A percentile compares a stretch with the other conserved stretches of the same genome.
Conservation (phyloP, 768 basidiomycete genomes). For the Xanthoconium stramineum region DNA sequence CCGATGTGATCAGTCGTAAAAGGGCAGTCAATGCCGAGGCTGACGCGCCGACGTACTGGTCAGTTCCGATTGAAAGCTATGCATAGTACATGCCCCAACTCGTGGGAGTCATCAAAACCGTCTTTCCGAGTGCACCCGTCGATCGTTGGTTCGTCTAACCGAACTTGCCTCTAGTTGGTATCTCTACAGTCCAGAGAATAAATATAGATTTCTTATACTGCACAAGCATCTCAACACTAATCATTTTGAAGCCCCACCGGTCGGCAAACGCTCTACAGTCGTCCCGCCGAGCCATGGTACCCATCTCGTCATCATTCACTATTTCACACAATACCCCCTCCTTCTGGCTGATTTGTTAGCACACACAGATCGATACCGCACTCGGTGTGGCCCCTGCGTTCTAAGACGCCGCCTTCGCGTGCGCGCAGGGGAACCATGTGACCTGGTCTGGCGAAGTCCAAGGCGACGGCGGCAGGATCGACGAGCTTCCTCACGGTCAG, state of each 20-base stretch:
- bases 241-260: constrained; percentile 87
- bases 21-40: too few relatives aligned
- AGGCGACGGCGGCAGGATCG: constrained; percentile 46
- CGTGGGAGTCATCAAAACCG: too few relatives aligned
- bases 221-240: constrained; percentile 84
- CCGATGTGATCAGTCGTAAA: too few relatives aligned
- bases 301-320: constrained; percentile 85
- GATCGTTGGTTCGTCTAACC: too few relatives aligned
- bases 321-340: constrained; percentile 92
- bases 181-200: background rate
- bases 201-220: constrained; percentile 33
- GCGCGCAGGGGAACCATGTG: constrained; percentile 94
- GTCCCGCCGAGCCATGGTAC: constrained; percentile 92
- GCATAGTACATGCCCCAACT: too few relatives aligned
- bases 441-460: constrained; percentile 88
- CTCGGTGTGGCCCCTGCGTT: constrained; percentile 94
- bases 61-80: too few relatives aligned
- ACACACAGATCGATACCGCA: constrained; percentile 82
- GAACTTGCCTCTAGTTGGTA: background rate
- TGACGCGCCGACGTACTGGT: too few relatives aligned
- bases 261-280: constrained; percentile 91
- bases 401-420: constrained; percentile 77
- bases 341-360: constrained; percentile 58
- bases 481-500: constrained; percentile 85
- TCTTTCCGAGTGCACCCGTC: too few relatives aligned